Percentiles rank a stretch among this genome's conserved stretches.
phyloP scores from a whole-genome alignment of 23 red algal species.

The Gracilaria vermiculophylla region DNA sequence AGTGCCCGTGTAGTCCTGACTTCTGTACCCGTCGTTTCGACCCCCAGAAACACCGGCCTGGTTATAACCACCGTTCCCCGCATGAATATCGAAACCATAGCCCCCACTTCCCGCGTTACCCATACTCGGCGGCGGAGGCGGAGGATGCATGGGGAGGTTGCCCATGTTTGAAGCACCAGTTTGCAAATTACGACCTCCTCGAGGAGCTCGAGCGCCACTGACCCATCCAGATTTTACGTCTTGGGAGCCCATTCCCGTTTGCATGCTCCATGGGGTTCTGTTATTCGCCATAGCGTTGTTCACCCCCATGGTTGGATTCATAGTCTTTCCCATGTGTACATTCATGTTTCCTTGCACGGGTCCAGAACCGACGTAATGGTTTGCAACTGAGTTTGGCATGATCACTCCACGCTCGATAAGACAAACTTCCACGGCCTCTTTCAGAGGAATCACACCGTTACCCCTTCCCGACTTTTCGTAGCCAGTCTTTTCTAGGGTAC shows the following conservation, averaged over 20 bases:
- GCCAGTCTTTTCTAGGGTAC: slow-evolving; percentile 86
- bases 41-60: not conserved
- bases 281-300: not conserved
- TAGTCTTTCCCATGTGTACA: not conserved
- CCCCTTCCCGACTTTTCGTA: slow-evolving; percentile 86
- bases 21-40: not conserved
- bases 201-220: not conserved
- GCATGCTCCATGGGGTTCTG: slow-evolving; percentile 2
- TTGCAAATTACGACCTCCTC: not conserved
- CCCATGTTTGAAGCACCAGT: not conserved
- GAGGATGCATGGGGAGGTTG: slow-evolving; percentile 1
- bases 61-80: not conserved
- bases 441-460: slow-evolving; percentile 78
- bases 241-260: not conserved
- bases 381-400: slow-evolving; percentile 23
- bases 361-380: not conserved
- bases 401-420: slow-evolving; percentile 76
- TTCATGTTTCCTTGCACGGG: slow-evolving; percentile 12
- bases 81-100: not conserved
- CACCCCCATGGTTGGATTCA: not conserved
- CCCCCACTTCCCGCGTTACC: not conserved
- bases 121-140: not conserved
- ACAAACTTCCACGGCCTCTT: slow-evolving; percentile 81
- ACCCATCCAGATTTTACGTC: slow-evolving; percentile 3
- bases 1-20: not conserved